Base-by-base conservation (phyloP, 768 basidiomycete genomes). In the Sporobolomyces phaffii region DNA sequence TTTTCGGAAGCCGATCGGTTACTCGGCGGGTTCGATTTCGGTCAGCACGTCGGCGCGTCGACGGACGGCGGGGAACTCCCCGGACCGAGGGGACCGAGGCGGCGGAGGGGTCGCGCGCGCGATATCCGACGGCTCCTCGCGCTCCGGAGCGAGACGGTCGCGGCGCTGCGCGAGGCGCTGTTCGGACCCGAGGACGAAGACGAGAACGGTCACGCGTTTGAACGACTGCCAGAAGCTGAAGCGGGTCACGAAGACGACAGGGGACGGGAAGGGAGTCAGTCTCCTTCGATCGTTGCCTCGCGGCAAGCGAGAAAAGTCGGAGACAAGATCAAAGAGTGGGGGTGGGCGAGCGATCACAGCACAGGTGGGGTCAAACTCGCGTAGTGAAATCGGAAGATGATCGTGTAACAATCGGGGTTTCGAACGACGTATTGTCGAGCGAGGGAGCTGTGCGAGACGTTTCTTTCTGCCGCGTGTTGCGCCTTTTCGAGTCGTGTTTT, bases 1-100 rank as follows among this genome's bases (percentile, higher is more conserved):
- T 68, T 68, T 36, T 47, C 43, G 6, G 66, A 68, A 51, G 49
- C 58, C 13, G 66, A 68, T 57, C 66, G 51, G 22, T 47, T 68
- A 9, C 61, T 68, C 43, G 66, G 66, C 28, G 56, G 56, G 18
- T 58, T 58, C 43, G 56, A 58, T 22, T 58, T 58, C 29, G 56
- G 41, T 13, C 41, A 45, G 3, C 29, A 24, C 29, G n/a, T 28
- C 13, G 43, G 11, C 43, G 43, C 11, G 10, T 14, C 56, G 26
- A 34, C 22, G 5, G 56, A 45, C 20, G 56, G 24, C 18, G 64
- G 41, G 11, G 31, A 47, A 45, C 29, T 45, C 17, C 41, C 62
- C 11, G 43, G 45, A 41, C 52, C 36, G 18, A 31, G 33, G 28
- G 26, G 62, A 8, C 56, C 56, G 6, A 15, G 34, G 7, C 34